A percentile compares a stretch with the other conserved stretches of the same genome.
These are phyloP conservation scores for Symmetrospora coprosmae DNA, from an alignment of 768 basidiomycete genomes.

Conservation along the genomic window DNA sequence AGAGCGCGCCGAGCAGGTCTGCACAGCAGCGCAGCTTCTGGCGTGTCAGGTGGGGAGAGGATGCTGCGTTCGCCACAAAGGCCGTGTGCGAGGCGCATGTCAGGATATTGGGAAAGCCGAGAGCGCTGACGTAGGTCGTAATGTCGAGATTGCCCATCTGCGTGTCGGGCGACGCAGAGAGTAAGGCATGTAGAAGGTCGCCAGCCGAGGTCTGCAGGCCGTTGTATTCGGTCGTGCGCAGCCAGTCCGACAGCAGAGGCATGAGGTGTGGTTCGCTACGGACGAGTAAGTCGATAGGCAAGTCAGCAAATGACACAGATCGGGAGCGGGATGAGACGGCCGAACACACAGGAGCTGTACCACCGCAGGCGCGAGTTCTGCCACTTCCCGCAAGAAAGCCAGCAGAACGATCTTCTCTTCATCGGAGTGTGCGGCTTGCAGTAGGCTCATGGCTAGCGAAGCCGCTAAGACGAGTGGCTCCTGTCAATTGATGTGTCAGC, in stretches of 20 bases:
- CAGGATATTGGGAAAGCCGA: conserved; percentile 10
- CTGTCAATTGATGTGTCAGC: not conserved
- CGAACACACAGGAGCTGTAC: not conserved
- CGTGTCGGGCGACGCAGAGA: not conserved
- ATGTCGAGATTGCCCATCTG: conserved; percentile 3
- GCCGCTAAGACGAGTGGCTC: conserved; percentile 13
- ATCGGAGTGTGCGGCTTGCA: not conserved
- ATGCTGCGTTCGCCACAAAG: not conserved
- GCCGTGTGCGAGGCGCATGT: not conserved
- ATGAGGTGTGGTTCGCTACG: not conserved
- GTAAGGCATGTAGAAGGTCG: not conserved
- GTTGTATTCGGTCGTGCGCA: not conserved
- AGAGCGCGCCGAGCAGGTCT: not conserved
- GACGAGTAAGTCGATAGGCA: not conserved
- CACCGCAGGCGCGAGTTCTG: conserved; percentile 11
- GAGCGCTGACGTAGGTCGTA: conserved; percentile 1
- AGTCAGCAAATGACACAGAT: not conserved
- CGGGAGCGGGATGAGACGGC: not conserved
- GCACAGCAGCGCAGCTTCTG: conserved; percentile 11
- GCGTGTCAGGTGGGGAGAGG: not conserved
- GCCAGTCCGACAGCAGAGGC: not conserved
- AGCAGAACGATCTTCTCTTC: not conserved
- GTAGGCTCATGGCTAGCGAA: not conserved
- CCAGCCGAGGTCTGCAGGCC: not conserved
- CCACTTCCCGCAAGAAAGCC: conserved; percentile 2